Conservation (phyloP, 2,329 filamentous ascomycete genomes). For the Arthrinium puccinioides region DNA sequence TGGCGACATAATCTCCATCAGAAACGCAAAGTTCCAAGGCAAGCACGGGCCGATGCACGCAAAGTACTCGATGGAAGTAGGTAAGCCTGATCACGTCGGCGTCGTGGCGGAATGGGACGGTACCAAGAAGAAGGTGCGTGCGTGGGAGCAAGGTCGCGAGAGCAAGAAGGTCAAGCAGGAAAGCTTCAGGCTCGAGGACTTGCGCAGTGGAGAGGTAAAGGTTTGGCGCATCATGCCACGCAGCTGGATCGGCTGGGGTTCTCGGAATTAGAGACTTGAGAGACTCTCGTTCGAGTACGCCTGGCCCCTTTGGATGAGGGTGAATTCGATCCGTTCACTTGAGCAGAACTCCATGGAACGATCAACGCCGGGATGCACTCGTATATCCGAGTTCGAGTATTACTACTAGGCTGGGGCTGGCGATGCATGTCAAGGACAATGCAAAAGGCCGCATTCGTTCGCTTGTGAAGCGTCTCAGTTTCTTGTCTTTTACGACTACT, state of each 20-base stretch:
- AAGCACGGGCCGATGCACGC: slow-evolving; percentile 93
- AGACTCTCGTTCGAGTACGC: slow-evolving; percentile 3
- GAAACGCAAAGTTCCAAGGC: slow-evolving; percentile 90
- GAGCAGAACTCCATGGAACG: too few relatives aligned
- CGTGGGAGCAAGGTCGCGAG: slow-evolving; percentile 92
- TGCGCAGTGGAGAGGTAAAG: slow-evolving; percentile 90
- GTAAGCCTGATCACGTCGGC: slow-evolving; percentile 81
- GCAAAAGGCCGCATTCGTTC: too few relatives aligned
- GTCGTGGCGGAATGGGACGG: slow-evolving; percentile 96
- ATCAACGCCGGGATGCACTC: too few relatives aligned
- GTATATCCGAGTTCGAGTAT: too few relatives aligned
- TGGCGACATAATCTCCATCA: slow-evolving; percentile 87
- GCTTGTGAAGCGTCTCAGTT: too few relatives aligned
- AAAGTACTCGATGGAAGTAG: slow-evolving; percentile 85
- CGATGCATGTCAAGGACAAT: too few relatives aligned
- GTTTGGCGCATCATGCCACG: slow-evolving; percentile 94
- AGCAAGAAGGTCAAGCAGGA: slow-evolving; percentile 90
- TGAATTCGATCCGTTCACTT: neutral
- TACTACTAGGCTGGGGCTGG: too few relatives aligned
- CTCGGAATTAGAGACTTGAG: slow-evolving; percentile 6
- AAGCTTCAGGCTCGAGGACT: slow-evolving; percentile 87
- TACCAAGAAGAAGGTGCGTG: slow-evolving; percentile 93
- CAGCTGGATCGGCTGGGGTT: slow-evolving; percentile 82
- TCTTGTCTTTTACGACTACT: too few relatives aligned
- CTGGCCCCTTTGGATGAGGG: slow-evolving; percentile 5